Evolutionary conservation across 2,329 filamentous ascomycete species (phyloP), one percentile per base, ranked within the genome.

Genomic region (Trichothecium sympodiale): DNA sequence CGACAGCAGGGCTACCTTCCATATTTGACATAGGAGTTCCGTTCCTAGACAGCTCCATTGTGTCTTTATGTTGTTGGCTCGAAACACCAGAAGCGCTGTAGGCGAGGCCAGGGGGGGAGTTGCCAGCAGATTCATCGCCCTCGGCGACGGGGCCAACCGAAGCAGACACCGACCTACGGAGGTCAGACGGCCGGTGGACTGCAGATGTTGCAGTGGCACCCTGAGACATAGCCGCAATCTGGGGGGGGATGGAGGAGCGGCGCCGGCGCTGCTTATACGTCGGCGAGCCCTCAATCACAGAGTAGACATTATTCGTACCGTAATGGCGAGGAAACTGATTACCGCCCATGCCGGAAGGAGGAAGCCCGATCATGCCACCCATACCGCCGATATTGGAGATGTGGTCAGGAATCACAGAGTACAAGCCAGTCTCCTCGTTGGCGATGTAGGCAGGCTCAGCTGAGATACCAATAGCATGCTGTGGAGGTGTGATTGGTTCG

Each of bases 251-350:
- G 29, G 89, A 96, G 26, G 91, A 95, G 43, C 91, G 83, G 47
- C 91, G 79, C 57, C 91, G 77, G 50, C 91, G 78, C 68, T 96
- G 91, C 74, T 98, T 98, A 67, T 98, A 98, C 27, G 91, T 96
- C 10, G 91, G 91, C 18, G 91, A 98, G 33, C 91, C 91, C 65
- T 98, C 91, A 54, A 96, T 91, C 34, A 94, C 88, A 33, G 86
- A 89, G 67, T 94, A 95, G 47, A 91, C 83, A 56, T 86, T 94
- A 59, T 80, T 82, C 35, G 67, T 56, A 40, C 70, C 71, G 47
- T 85, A 85, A 23, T 80, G 75, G 31, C 83, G 77, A 17, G 80
- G 76, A 60, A 85, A 95, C 51, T 88, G 83, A 33, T 80, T 75
- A 20, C 80, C 83, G 37, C 80, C 76, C 42, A 95, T 62, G 59